Conservation (phyloP, 225 moss, liverwort and hornwort species). For the Marchantia polymorpha region DNA sequence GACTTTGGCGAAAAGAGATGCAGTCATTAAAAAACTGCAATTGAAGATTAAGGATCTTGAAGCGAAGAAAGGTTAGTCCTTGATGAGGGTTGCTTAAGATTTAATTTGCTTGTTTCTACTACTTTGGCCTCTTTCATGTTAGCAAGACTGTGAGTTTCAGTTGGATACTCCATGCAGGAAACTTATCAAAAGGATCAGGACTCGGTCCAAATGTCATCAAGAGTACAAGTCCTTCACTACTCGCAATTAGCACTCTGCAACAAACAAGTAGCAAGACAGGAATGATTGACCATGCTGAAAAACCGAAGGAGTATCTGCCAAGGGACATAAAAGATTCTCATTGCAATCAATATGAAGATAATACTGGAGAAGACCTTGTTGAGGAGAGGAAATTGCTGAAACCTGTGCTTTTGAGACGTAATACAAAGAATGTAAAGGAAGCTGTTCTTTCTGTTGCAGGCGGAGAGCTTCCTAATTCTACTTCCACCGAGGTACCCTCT, state of each 20-base stretch:
- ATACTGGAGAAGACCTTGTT: constrained; percentile 17
- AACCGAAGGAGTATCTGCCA: neutral
- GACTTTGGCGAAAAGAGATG: constrained; percentile 39
- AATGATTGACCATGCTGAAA: constrained; percentile 5
- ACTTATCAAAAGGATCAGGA: constrained; percentile 8
- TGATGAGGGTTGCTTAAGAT: neutral
- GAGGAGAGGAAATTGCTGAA: constrained; percentile 21
- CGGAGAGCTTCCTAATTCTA: constrained; percentile 2
- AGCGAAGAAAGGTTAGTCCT: constrained; percentile 29
- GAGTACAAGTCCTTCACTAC: constrained; percentile 1
- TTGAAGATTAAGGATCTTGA: constrained; percentile 48
- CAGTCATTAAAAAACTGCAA: constrained; percentile 53
- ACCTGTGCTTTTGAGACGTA: constrained; percentile 18
- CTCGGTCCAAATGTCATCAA: constrained; percentile 6
- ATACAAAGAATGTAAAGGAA: constrained; percentile 14
- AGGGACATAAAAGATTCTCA: constrained; percentile 1
- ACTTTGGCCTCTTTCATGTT: neutral
- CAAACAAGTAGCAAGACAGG: constrained; percentile 5
- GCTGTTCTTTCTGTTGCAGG: constrained; percentile 17
- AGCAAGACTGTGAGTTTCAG: neutral
- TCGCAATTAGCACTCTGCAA: constrained; percentile 12
- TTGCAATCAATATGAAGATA: constrained; percentile 8
- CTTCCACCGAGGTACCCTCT: constrained; percentile 23
- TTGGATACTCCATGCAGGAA: neutral
- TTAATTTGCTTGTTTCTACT: neutral